These are phyloP conservation scores for Curvularia eragrostidis DNA, from an alignment of 2,329 filamentous ascomycete genomes.

Conservation along the genomic window DNA sequence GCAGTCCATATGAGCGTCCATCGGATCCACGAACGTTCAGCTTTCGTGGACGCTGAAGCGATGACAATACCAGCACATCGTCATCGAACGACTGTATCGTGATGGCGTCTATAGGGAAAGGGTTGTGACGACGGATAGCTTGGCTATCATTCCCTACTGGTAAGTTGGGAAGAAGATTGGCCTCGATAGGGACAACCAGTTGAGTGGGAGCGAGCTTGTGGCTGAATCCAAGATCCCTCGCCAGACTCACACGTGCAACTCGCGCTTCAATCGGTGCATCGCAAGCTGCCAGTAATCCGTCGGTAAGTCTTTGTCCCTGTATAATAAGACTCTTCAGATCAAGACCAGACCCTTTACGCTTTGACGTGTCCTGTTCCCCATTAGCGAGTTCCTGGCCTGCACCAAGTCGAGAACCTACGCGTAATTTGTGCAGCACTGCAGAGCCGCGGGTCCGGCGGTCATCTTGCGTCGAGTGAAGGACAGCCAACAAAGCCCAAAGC, in stretches of 20 bases:
- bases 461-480: conserved; percentile 79
- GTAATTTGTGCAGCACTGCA: conserved; percentile 52
- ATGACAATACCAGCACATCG: conserved; percentile 87
- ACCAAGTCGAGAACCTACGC: conserved; percentile 30
- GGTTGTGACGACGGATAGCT: conserved; percentile 73
- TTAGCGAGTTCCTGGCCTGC: conserved; percentile 37
- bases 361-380: conserved; percentile 58
- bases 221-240: conserved; percentile 80
- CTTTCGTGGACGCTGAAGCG: conserved; percentile 89
- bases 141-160: conserved; percentile 74
- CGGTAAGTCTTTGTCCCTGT: conserved; percentile 81
- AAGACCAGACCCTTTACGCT: conserved; percentile 59
- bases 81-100: conserved; percentile 83
- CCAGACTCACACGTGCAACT: conserved; percentile 75
- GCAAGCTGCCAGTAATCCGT: conserved; percentile 81
- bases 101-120: conserved; percentile 85
- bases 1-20: conserved; percentile 83
- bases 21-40: conserved; percentile 88
- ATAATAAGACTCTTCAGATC: conserved; percentile 76
- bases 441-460: conserved; percentile 67
- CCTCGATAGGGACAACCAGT: conserved; percentile 88
- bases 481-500: conserved; percentile 87
- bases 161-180: conserved; percentile 80
- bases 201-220: conserved; percentile 81
- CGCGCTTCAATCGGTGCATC: conserved; percentile 78